A percentile compares a stretch with the other conserved stretches of the same genome.
Evolutionary conservation across 2,329 filamentous ascomycete species (phyloP).

Genomic region (Apiospora arundinis): DNA sequence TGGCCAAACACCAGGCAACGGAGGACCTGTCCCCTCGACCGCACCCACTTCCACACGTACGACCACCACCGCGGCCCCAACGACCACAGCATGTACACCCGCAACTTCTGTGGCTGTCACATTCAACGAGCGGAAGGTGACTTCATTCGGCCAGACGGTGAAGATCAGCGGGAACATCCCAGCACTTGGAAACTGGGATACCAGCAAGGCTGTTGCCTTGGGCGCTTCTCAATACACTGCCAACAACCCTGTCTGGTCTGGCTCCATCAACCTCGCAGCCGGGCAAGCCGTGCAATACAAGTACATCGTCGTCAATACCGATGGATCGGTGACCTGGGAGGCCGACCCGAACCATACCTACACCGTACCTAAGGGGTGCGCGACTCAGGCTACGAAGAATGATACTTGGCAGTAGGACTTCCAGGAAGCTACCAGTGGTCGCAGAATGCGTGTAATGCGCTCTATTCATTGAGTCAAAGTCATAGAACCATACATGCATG

Average conservation of each 20-base stretch:
- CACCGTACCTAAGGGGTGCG: slow-evolving; percentile 42
- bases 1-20: slow-evolving; percentile 51
- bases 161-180: slow-evolving; percentile 67
- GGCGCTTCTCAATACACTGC: slow-evolving; percentile 64
- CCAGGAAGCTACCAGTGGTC: not conserved
- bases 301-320: slow-evolving; percentile 65
- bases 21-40: slow-evolving; percentile 25
- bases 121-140: slow-evolving; percentile 65
- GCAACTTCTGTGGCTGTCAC: slow-evolving; percentile 62
- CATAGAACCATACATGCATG: not conserved
- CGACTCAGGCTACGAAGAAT: slow-evolving; percentile 35
- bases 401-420: slow-evolving; percentile 43
- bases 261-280: slow-evolving; percentile 58
- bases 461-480: not conserved
- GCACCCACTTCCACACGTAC: slow-evolving; percentile 35
- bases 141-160: slow-evolving; percentile 67
- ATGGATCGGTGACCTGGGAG: slow-evolving; percentile 69
- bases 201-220: slow-evolving; percentile 59
- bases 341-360: slow-evolving; percentile 59
- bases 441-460: not conserved
- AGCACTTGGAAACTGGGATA: slow-evolving; percentile 69
- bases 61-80: slow-evolving; percentile 39
- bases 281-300: slow-evolving; percentile 70
- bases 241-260: slow-evolving; percentile 66
- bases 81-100: slow-evolving; percentile 43